Percentiles rank a stretch among this genome's conserved stretches.
Evolutionary conservation across 1,284 basidiomycete genomes (phyloP).

Genomic region (Ustilago esculenta): DNA sequence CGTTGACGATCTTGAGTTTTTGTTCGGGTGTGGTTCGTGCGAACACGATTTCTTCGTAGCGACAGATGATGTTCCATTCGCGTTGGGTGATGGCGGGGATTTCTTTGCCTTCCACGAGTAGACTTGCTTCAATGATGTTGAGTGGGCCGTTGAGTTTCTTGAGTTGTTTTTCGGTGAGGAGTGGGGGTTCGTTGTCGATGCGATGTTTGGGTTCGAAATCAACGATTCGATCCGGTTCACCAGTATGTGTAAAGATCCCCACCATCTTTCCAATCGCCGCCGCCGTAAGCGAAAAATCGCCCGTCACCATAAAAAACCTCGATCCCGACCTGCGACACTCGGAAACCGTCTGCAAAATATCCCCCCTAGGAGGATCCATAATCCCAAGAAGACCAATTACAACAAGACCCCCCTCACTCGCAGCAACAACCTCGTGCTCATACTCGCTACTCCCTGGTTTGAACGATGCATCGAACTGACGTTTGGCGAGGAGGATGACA

Average conservation of each 20-base stretch:
- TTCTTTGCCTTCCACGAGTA: conserved; percentile 41
- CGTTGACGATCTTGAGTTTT: conserved; percentile 77
- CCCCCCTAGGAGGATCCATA: conserved; percentile 74
- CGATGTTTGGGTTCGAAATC: conserved; percentile 58
- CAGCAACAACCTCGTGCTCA: conserved; percentile 44
- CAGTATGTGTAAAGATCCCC: conserved; percentile 71
- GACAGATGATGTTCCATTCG: conserved; percentile 71
- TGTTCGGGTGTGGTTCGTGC: conserved; percentile 77
- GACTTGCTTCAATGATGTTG: conserved; percentile 34
- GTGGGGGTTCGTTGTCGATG: conserved; percentile 9
- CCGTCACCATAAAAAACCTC: conserved; percentile 78
- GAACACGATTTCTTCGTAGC: conserved; percentile 78
- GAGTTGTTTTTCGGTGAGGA: conserved; percentile 48
- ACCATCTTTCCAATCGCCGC: conserved; percentile 75
- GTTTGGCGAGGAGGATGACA: conserved; percentile 71
- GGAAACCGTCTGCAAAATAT: conserved; percentile 72
- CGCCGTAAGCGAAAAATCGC: conserved; percentile 72
- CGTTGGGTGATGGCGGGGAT: conserved; percentile 32
- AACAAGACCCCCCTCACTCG: conserved; percentile 69
- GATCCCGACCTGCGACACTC: conserved; percentile 74
- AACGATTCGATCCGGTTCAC: conserved; percentile 67
- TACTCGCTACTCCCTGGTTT: conserved; percentile 33
- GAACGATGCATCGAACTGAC: conserved; percentile 52
- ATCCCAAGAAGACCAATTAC: conserved; percentile 75
- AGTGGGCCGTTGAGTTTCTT: conserved; percentile 33